These are phyloP conservation scores for Thalia dealbata DNA, from an alignment of 176 grass and related monocot genomes.

Conservation along the genomic window DNA sequence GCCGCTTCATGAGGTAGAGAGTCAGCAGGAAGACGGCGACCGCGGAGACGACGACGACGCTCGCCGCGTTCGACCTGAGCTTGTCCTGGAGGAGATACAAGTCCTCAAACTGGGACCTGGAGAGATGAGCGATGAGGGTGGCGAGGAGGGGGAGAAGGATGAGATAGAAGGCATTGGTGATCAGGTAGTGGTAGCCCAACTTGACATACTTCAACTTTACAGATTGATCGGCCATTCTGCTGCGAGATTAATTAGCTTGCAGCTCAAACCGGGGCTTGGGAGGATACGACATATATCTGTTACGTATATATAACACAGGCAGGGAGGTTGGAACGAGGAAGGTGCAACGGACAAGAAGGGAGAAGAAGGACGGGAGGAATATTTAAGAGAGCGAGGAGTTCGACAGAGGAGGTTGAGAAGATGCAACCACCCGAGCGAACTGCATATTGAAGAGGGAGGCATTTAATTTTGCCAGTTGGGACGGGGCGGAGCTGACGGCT, in stretches of 20 bases:
- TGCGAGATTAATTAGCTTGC: too few species aligned
- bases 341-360: not conserved
- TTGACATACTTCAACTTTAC: conserved; percentile 15
- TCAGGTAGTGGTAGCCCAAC: conserved; percentile 31
- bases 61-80: not conserved
- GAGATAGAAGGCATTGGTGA: conserved; percentile 41
- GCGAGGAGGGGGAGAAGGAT: conserved; percentile 25
- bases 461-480: not conserved
- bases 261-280: too few species aligned
- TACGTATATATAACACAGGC: not conserved
- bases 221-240: not conserved
- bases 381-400: not conserved
- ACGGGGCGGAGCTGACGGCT: not conserved
- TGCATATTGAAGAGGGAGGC: not conserved
- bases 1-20: conserved; percentile 31
- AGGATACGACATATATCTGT: too few species aligned
- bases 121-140: not conserved
- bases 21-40: not conserved
- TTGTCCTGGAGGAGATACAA: not conserved
- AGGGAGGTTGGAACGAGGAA: not conserved
- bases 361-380: not conserved
- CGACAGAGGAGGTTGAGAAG: conserved; percentile 17
- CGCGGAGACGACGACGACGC: not conserved
- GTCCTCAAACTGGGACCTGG: conserved; percentile 1
- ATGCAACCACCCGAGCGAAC: conserved; percentile 62